Conservation (phyloP, 257 asterid species). For the Agastache rugosa region DNA sequence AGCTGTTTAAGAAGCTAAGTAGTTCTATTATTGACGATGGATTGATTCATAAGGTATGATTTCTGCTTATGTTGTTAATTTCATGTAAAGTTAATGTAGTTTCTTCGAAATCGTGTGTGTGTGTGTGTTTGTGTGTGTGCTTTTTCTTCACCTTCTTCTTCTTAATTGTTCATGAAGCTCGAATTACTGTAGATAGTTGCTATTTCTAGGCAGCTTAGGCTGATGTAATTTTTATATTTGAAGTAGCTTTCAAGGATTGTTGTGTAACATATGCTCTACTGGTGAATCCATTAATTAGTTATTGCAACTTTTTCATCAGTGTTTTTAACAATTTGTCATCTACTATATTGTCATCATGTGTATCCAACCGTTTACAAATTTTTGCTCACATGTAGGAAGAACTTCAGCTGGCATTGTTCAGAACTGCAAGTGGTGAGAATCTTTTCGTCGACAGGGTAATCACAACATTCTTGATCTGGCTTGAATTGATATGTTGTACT, state of each 20-base stretch:
- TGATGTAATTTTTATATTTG: neutral
- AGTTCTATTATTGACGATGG: constrained; percentile 88
- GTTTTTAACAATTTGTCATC: constrained; percentile 1
- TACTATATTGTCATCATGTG: neutral
- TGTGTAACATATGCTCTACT: neutral
- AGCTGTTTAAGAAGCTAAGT: constrained; percentile 83
- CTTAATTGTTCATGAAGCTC: neutral
- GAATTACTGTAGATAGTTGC: neutral
- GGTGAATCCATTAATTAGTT: neutral
- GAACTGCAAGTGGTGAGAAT: constrained; percentile 68
- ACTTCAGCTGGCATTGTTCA: constrained; percentile 82
- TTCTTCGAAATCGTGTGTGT: neutral
- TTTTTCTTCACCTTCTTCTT: neutral
- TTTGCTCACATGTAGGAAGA: constrained; percentile 66
- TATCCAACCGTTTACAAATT: neutral
- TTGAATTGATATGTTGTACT: neutral
- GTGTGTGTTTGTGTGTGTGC: neutral
- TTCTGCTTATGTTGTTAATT: neutral
- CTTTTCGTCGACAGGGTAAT: constrained; percentile 90
- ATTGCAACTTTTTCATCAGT: neutral
- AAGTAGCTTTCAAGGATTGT: neutral
- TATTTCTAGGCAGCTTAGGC: neutral
- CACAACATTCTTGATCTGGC: constrained; percentile 20
- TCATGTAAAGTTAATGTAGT: neutral
- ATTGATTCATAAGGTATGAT: constrained; percentile 74